Base-by-base conservation (phyloP, 345 rosid genomes). In the Hevea brasiliensis region DNA sequence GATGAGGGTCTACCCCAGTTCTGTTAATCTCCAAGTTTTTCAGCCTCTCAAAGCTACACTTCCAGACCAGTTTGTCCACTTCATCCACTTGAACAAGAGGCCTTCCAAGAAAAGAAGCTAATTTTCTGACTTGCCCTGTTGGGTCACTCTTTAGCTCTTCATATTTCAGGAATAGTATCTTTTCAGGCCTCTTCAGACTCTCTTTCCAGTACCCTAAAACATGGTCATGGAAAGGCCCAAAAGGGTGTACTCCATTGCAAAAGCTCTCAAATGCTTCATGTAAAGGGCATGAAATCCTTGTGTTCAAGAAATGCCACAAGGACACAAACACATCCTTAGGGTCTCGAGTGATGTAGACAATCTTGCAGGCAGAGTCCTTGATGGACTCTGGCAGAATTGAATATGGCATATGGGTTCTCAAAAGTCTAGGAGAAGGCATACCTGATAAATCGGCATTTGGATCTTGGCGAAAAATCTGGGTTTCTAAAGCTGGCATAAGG, bases 21-120 rank as follows among this genome's bases (percentile, higher is more conserved):
- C 37, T 76, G 66, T 81, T 85, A 7, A 81, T 80, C 68, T 85
- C 86, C 72, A 81, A 72, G 73, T 50, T 79, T 65, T 83, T 83
- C 0, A 85, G 62, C 82, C 89, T 79, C 17, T 85, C 85, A 35
- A 85, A 44, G 68, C 81, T 80, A n/a, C 82, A 83, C 65, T 77
- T 76, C 81, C 79, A 32, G 0, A 75, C 7, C 26, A 80, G 60
- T 20, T 82, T 53, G 2, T 86, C 82, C 35, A 76, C 81, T 4
- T 82, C 75, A 18, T 77, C 76, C 8, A 80, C 85, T 2, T 6
- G n/a, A 24, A 35, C 67, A n/a, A 76, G 48, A 0, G 78, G 48
- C 53, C 59, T 64, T 13, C 69, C 79, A 0, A 82, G 68, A 51
- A 86, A 86, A 10, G 15, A 32, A 17, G 80, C 80, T 18, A 62